Evolutionary conservation across 1,284 basidiomycete species (phyloP).

Genomic region (Athelia sp.): DNA sequence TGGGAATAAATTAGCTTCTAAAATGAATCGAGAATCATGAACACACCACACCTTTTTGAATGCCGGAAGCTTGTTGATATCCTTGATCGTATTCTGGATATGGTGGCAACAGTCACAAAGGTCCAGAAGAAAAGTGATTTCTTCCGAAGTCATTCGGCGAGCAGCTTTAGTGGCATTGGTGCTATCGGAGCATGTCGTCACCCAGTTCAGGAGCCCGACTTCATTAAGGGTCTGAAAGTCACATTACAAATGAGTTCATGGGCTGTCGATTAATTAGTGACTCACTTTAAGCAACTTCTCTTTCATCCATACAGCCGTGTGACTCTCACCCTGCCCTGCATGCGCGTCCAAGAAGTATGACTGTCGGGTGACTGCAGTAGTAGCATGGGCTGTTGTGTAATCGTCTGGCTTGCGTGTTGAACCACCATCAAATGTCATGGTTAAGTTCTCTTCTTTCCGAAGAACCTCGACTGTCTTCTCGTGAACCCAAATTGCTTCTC

Average conservation of each 20-base stretch:
- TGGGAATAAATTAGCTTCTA: background rate
- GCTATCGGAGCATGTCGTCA: slow-evolving; percentile 14
- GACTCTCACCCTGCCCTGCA: slow-evolving; percentile 19
- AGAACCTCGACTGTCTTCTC: slow-evolving; percentile 12
- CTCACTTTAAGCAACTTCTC: slow-evolving; percentile 11
- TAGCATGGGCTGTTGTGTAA: slow-evolving; percentile 23
- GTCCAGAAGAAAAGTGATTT: slow-evolving; percentile 16
- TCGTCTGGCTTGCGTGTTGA: slow-evolving; percentile 18
- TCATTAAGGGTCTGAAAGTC: slow-evolving; percentile 13
- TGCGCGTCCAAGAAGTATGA: slow-evolving; percentile 23
- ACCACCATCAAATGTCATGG: slow-evolving; percentile 25
- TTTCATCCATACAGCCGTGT: slow-evolving; percentile 12
- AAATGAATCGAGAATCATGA: background rate
- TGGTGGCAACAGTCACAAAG: slow-evolving; percentile 20
- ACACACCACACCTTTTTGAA: background rate
- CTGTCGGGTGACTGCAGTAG: slow-evolving; percentile 16
- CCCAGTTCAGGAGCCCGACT: slow-evolving; percentile 13
- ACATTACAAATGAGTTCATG: background rate
- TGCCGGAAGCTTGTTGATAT: slow-evolving; percentile 15
- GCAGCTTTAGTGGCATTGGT: slow-evolving; percentile 17
- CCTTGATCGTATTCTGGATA: slow-evolving; percentile 16
- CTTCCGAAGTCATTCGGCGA: slow-evolving; percentile 4
- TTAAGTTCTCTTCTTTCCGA: slow-evolving; percentile 16
- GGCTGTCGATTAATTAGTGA: background rate
- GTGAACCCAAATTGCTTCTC: slow-evolving; percentile 13